Base-by-base conservation (phyloP, 805 yeast species). In the Teunomyces gatunensis region DNA sequence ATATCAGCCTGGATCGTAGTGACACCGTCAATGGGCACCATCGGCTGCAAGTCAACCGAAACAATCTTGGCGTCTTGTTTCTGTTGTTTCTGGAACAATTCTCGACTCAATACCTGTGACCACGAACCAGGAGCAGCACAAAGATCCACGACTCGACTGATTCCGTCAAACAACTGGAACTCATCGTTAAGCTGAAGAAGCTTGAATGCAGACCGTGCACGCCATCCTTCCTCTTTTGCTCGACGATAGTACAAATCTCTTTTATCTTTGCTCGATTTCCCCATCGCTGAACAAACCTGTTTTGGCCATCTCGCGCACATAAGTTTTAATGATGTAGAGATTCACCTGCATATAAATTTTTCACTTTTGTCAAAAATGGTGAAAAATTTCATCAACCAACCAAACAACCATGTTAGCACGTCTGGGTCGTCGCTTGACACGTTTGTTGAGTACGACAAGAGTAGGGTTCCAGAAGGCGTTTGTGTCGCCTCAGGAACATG, bases 111-210 rank as follows among this genome's bases (percentile, higher is more conserved):
- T 0, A 94, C 99, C 64, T 94, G 99, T 1, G 96, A 87, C 99
- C 99, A 94, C 3, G 97, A 90, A 1, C 97, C 97, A 0, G 97
- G 97, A 4, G 98, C 99, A 32, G 99, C 99, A 75, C 99, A 94
- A 27, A 94, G 74, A 68, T 94, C 99, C 4, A 94, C 99, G 3
- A 94, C 98, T 56, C 96, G 73, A 39, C 74, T 76, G 30, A 90
- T 83, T 35, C 81, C 85, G 44, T 82, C 77, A 47, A 94, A 81
- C 32, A 90, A 78, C 52, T 87, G 85, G 64, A 92, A 94, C 64
- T 94, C 91, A 47, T 92, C 96, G 59, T 94, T 86, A 42, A 94
- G 71, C 63, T 94, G 99, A 3, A 94, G 74, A 9, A 94, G 77
- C 63, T 94, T 94, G 75, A 89, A 94, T 0, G 99, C 99, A 0